Percentiles rank a stretch among this genome's conserved stretches.
Conservation (phyloP, 1,284 basidiomycete genomes). For the Ustilago tritici region DNA sequence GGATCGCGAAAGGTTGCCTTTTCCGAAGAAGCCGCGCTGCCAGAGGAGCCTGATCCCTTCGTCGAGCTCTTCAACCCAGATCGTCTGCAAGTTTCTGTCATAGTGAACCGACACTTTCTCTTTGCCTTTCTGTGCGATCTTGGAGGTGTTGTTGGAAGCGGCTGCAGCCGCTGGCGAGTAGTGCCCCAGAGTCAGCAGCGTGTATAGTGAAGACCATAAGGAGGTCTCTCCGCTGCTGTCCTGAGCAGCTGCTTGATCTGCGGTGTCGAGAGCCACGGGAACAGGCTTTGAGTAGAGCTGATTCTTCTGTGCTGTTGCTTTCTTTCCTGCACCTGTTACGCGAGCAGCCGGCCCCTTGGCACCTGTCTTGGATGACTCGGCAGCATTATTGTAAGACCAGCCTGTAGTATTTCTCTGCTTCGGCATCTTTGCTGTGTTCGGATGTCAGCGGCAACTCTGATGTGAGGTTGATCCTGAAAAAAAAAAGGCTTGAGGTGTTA, state of each 20-base stretch:
- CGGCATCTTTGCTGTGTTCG: conserved; percentile 24
- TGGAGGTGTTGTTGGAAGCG: not conserved
- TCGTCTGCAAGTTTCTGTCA: conserved; percentile 48
- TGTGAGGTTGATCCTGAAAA: not conserved
- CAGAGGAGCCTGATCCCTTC: conserved; percentile 75
- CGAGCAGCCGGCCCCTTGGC: conserved; percentile 13
- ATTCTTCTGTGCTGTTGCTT: conserved; percentile 54
- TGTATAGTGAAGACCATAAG: conserved; percentile 23
- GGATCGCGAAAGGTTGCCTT: conserved; percentile 90
- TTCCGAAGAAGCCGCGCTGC: conserved; percentile 94
- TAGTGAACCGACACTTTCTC: conserved; percentile 47
- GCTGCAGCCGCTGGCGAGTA: conserved; percentile 9
- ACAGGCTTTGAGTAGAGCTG: conserved; percentile 57
- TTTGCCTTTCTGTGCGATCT: conserved; percentile 8
- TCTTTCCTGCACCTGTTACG: conserved; percentile 59
- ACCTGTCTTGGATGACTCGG: conserved; percentile 30
- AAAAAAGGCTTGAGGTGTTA: not conserved
- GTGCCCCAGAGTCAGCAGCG: conserved; percentile 35
- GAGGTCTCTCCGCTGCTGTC: not conserved
- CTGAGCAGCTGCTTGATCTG: not conserved
- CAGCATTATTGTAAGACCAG: conserved; percentile 49
- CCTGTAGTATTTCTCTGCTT: conserved; percentile 49
- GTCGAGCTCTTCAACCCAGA: conserved; percentile 59
- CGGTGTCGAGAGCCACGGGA: conserved; percentile 35
- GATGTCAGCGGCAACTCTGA: not conserved